These are phyloP conservation scores for Cytospora schulzeri DNA, from an alignment of 2,329 filamentous ascomycete species.

Conservation along the genomic window DNA sequence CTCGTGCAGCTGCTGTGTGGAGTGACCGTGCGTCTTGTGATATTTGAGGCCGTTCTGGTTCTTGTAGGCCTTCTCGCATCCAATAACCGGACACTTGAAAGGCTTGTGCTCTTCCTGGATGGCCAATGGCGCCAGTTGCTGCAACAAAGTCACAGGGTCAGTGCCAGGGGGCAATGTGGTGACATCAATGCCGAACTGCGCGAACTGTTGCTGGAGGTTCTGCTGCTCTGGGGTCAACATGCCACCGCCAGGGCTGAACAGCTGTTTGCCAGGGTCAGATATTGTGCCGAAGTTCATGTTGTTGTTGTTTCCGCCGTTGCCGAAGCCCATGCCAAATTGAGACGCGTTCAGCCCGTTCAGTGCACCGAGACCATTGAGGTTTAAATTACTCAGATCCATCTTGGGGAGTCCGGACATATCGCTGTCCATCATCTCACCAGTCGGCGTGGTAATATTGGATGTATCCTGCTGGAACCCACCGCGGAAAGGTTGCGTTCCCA, in stretches of 20 bases:
- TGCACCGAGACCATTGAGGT: slow-evolving; percentile 39
- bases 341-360: slow-evolving; percentile 43
- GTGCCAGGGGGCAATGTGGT: slow-evolving; percentile 77
- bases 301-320: slow-evolving; percentile 46
- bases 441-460: slow-evolving; percentile 50
- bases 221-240: slow-evolving; percentile 63
- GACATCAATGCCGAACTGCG: slow-evolving; percentile 74
- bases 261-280: slow-evolving; percentile 89
- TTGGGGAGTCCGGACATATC: slow-evolving; percentile 65
- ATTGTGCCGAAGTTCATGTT: slow-evolving; percentile 63
- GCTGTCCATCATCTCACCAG: slow-evolving; percentile 71
- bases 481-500: slow-evolving; percentile 74
- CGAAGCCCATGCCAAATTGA: slow-evolving; percentile 57
- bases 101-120: slow-evolving; percentile 92
- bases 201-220: slow-evolving; percentile 66
- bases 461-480: slow-evolving; percentile 51
- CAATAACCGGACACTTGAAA: slow-evolving; percentile 96
- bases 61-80: slow-evolving; percentile 99
- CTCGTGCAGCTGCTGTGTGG: slow-evolving; percentile 94
- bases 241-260: slow-evolving; percentile 83
- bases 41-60: slow-evolving; percentile 99
- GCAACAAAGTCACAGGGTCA: slow-evolving; percentile 63
- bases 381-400: slow-evolving; percentile 62
- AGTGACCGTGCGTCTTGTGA: slow-evolving; percentile 84
- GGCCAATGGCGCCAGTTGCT: slow-evolving; percentile 62